These are phyloP conservation scores for Saksenaea oblongispora DNA, from an alignment of 371 early-diverging fungal genomes.

Conservation along the genomic window DNA sequence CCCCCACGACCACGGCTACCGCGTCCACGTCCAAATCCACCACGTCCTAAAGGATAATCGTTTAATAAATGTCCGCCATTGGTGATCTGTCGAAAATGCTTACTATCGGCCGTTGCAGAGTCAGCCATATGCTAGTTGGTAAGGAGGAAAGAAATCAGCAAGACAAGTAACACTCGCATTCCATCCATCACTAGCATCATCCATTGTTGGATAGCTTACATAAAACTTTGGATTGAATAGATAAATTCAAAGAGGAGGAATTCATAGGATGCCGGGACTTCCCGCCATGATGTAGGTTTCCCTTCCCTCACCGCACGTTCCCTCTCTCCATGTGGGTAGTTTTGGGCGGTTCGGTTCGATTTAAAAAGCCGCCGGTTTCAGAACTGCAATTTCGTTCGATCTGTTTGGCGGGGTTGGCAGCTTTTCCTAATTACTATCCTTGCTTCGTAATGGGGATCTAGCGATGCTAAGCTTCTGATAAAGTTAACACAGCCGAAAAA, in stretches of 20 bases:
- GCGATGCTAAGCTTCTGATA: no score
- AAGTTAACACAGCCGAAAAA: no score
- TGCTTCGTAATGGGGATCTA: no score
- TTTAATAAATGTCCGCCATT: neutral
- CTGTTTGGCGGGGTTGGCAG: no score
- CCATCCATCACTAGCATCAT: neutral
- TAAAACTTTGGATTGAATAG: constrained; percentile 3
- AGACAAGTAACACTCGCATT: neutral
- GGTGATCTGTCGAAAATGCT: constrained; percentile 6
- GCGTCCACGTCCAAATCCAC: constrained; percentile 78
- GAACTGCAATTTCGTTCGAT: no score
- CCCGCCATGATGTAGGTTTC: neutral
- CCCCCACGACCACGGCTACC: constrained; percentile 74
- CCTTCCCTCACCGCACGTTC: no score
- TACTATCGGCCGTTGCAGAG: constrained; percentile 79
- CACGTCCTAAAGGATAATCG: constrained; percentile 51
- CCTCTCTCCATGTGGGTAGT: neutral
- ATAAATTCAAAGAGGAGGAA: constrained; percentile 2
- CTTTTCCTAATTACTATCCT: no score
- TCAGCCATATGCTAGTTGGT: constrained; percentile 67
- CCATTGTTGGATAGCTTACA: neutral
- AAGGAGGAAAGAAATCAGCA: constrained; percentile 1
- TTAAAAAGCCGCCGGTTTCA: neutral
- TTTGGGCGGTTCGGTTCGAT: neutral
- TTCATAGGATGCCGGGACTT: neutral